Percentiles rank a stretch among this genome's conserved stretches.
phyloP scores from a whole-genome alignment of 1,284 basidiomycete species.

The Xerocomus tenax region DNA sequence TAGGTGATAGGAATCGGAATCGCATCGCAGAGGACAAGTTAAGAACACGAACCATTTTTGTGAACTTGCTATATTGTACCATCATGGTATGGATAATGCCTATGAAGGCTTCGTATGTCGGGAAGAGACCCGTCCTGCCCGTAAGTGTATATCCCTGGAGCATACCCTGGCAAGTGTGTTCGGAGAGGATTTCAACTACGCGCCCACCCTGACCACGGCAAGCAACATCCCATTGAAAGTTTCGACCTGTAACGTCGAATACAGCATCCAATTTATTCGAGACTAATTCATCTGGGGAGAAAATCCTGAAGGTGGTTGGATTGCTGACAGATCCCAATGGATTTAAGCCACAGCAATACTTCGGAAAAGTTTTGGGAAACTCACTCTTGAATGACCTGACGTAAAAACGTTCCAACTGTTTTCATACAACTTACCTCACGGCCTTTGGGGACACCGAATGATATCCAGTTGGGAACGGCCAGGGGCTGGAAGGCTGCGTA shows the following conservation, averaged over 20 bases:
- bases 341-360: neutral
- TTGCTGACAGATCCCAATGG: constrained; percentile 40
- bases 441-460: constrained; percentile 47
- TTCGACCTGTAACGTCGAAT: constrained; percentile 55
- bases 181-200: constrained; percentile 80
- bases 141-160: constrained; percentile 79
- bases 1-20: constrained; percentile 12
- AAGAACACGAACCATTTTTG: constrained; percentile 53
- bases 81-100: constrained; percentile 74
- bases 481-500: constrained; percentile 59
- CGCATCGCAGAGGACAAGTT: neutral
- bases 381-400: constrained; percentile 50
- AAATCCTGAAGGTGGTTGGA: constrained; percentile 71
- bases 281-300: constrained; percentile 86
- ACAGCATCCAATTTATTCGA: constrained; percentile 83
- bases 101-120: constrained; percentile 82
- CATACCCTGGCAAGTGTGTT: constrained; percentile 84
- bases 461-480: constrained; percentile 58
- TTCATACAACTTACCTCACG: constrained; percentile 72
- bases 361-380: constrained; percentile 13
- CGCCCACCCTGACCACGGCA: constrained; percentile 62
- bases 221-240: constrained; percentile 75
- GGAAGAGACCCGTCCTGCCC: constrained; percentile 77
- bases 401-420: constrained; percentile 53
- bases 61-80: constrained; percentile 80